These are phyloP conservation scores for baker's yeast (Saccharomyces cerevisiae) DNA, from an alignment of 805 yeast species.

Conservation along the genomic window DNA sequence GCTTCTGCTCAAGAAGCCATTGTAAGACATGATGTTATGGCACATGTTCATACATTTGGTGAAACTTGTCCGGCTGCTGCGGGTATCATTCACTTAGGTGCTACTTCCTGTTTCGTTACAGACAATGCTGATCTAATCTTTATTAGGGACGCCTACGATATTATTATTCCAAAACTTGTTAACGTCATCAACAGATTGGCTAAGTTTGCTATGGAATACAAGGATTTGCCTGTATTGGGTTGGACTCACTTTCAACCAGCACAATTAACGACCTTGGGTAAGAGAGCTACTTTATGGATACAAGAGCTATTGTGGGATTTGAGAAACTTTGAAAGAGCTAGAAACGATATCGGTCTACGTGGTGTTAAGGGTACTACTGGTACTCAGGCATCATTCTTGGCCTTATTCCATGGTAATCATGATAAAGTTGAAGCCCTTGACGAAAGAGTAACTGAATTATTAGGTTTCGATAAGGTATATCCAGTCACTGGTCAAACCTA, in stretches of 20 bases:
- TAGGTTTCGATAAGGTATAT: constrained; percentile 90
- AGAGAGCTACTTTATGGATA: constrained; percentile 94
- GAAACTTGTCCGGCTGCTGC: constrained; percentile 90
- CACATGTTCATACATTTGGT: constrained; percentile 95
- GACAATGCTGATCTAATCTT: constrained; percentile 97
- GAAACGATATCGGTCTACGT: constrained; percentile 91
- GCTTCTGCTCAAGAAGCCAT: constrained; percentile 93
- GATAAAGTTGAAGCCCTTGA: constrained; percentile 92
- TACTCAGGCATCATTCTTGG: constrained; percentile 92
- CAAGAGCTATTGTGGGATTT: constrained; percentile 97
- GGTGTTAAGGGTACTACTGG: constrained; percentile 99
- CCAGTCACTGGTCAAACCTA: constrained; percentile 99
- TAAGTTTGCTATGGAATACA: constrained; percentile 81
- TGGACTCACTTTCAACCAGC: constrained; percentile 99
- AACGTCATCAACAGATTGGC: constrained; percentile 88
- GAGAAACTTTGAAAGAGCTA: constrained; percentile 89
- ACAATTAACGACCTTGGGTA: constrained; percentile 96
- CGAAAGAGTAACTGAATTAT: constrained; percentile 81
- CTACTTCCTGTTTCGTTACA: constrained; percentile 95
- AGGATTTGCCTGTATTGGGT: constrained; percentile 93
- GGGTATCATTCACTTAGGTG: constrained; percentile 96
- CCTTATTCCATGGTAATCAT: constrained; percentile 93
- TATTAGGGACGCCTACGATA: constrained; percentile 89
- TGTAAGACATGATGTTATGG: constrained; percentile 99
- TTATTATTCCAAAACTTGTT: constrained; percentile 88